Conservation (phyloP, 495 filamentous ascomycete species). For the Platismatia glauca region DNA sequence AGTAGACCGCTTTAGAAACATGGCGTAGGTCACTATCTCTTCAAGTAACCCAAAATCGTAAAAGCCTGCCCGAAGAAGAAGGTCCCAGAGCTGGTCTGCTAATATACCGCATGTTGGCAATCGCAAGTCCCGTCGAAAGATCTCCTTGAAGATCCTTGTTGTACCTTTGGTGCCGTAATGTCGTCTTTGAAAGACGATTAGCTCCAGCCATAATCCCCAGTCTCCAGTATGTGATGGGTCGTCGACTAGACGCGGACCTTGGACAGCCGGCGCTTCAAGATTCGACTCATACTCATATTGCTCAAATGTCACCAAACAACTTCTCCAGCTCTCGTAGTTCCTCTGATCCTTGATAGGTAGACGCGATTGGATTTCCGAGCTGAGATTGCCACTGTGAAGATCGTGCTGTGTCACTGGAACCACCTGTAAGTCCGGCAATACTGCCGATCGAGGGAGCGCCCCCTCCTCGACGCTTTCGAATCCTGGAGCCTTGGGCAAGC, state of each 20-base stretch:
- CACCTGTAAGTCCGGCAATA: background rate
- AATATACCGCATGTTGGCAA: conserved; percentile 40
- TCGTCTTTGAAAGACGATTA: conserved; percentile 53
- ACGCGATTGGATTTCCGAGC: background rate
- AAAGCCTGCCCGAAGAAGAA: conserved; percentile 43
- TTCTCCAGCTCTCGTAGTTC: background rate
- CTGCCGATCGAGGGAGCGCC: background rate
- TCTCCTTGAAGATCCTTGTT: conserved; percentile 51
- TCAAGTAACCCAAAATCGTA: conserved; percentile 39
- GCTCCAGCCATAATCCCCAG: conserved; percentile 54
- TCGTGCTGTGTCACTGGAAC: background rate
- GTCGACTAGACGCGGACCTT: conserved; percentile 8
- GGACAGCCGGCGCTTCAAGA: background rate
- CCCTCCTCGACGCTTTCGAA: background rate
- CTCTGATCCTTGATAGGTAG: background rate
- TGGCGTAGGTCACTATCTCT: conserved; percentile 47
- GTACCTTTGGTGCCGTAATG: conserved; percentile 52
- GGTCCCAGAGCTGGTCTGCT: conserved; percentile 50
- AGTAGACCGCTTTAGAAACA: conserved; percentile 38
- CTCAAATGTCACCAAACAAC: conserved; percentile 10
- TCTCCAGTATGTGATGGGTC: conserved; percentile 29
- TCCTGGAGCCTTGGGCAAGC: background rate
- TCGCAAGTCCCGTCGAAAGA: conserved; percentile 40
- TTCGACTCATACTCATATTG: conserved; percentile 8
- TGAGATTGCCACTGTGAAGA: background rate